These are phyloP conservation scores for Kodamaea kakaduensis DNA, from an alignment of 805 yeast species.

Conservation along the genomic window DNA sequence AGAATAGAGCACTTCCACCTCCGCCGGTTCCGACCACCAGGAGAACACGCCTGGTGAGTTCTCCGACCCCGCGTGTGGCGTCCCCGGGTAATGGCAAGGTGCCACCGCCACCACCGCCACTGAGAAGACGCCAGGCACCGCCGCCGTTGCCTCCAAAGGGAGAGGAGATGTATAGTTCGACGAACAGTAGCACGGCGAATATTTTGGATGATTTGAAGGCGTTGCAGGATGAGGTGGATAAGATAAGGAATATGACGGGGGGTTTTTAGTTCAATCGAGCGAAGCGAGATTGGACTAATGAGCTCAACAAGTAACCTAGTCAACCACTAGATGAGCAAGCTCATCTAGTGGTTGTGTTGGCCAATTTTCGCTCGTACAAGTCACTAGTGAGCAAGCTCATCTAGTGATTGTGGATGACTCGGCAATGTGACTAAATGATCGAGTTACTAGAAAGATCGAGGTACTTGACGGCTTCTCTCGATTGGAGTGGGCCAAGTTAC, in stretches of 20 bases:
- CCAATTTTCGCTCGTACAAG: no score
- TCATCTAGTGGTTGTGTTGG: no score
- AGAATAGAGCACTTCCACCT: slow-evolving; percentile 20
- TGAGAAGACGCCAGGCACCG: slow-evolving; percentile 28
- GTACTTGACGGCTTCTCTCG: no score
- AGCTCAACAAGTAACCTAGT: no score
- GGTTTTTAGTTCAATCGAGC: slow-evolving; percentile 35
- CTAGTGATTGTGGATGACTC: no score
- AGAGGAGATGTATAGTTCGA: slow-evolving; percentile 10
- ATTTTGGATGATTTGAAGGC: slow-evolving; percentile 63
- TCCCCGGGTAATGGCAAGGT: slow-evolving; percentile 9
- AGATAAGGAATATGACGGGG: slow-evolving; percentile 45
- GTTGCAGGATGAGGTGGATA: slow-evolving; percentile 67
- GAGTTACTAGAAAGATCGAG: no score
- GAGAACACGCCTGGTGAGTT: slow-evolving; percentile 31
- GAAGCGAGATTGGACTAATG: no score
- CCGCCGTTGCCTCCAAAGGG: slow-evolving; percentile 17
- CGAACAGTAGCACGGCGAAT: slow-evolving; percentile 41
- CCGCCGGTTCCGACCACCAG: slow-evolving; percentile 39
- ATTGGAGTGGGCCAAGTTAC: no score
- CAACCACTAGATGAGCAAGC: no score
- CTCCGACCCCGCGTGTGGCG: slow-evolving; percentile 23
- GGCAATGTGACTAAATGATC: no score
- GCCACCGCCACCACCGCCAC: slow-evolving; percentile 43
- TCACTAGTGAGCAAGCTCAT: no score